phyloP scores from a whole-genome alignment of 2,329 filamentous ascomycete species.

The Cordyceps farinosa region DNA sequence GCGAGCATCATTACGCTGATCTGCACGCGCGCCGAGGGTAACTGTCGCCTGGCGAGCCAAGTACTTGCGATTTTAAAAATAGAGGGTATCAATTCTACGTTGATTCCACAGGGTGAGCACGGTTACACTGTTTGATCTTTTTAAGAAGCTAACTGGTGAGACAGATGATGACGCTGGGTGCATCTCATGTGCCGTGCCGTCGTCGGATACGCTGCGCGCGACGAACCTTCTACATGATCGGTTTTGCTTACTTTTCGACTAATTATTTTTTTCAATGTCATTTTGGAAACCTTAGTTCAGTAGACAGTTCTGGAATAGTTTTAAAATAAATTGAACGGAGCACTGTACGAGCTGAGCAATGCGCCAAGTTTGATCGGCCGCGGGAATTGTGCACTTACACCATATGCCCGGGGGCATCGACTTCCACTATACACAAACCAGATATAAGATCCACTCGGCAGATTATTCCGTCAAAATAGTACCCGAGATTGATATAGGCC shows the following conservation, averaged over 20 bases:
- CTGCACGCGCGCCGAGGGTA: background rate
- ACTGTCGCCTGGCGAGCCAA: background rate
- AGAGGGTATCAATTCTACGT: background rate
- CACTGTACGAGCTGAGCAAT: too few species aligned
- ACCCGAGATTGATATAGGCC: too few species aligned
- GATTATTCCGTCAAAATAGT: background rate
- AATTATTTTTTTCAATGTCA: background rate
- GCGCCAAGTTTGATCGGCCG: background rate
- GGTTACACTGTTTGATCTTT: too few species aligned
- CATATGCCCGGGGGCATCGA: too few species aligned
- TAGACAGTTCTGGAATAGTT: background rate
- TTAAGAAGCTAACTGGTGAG: background rate
- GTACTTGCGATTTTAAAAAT: background rate
- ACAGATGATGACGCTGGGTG: background rate
- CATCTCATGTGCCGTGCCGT: background rate
- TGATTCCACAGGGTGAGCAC: background rate
- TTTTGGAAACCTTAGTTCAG: background rate
- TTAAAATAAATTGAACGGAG: background rate
- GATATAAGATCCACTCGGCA: background rate
- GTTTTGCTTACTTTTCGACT: background rate
- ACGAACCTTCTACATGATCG: background rate
- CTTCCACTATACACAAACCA: too few species aligned
- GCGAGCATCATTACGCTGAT: background rate
- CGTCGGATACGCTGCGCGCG: background rate
- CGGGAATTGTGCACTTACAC: background rate